Conservation (phyloP, 495 filamentous ascomycete genomes). For the Evernia prunastri region DNA sequence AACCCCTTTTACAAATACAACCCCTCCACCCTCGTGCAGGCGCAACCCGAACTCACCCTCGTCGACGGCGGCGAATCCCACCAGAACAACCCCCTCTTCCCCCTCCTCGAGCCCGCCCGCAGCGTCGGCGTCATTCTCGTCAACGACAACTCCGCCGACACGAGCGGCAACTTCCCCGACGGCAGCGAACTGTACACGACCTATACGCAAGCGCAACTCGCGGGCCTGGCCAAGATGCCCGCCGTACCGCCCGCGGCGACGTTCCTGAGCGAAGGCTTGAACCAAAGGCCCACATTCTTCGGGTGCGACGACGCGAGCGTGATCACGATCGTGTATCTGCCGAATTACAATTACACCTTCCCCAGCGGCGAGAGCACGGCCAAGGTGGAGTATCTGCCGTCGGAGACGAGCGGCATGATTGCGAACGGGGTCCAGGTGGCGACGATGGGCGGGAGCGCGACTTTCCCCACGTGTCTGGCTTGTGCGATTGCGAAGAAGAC, state of each 20-base stretch:
- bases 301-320: slow-evolving; percentile 35
- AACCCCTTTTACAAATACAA: slow-evolving; percentile 42
- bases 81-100: slow-evolving; percentile 45
- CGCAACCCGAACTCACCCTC: slow-evolving; percentile 32
- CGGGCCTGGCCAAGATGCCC: slow-evolving; percentile 35
- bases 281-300: slow-evolving; percentile 40
- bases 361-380: slow-evolving; percentile 30
- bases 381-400: slow-evolving; percentile 33
- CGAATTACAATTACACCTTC: slow-evolving; percentile 36
- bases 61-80: slow-evolving; percentile 40
- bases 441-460: slow-evolving; percentile 27
- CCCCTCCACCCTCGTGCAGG: slow-evolving; percentile 28
- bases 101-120: slow-evolving; percentile 37
- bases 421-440: slow-evolving; percentile 36
- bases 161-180: slow-evolving; percentile 37
- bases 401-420: slow-evolving; percentile 38
- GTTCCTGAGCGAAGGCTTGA: slow-evolving; percentile 36
- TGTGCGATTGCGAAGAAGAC: slow-evolving; percentile 39
- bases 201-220: slow-evolving; percentile 32
- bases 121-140: slow-evolving; percentile 41
- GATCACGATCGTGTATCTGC: slow-evolving; percentile 39
- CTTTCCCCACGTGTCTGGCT: slow-evolving; percentile 36
- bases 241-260: slow-evolving; percentile 33
- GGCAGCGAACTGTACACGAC: slow-evolving; percentile 38
- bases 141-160: slow-evolving; percentile 42